Evolutionary conservation across 1,139 yeast genomes (phyloP), one percentile per base, ranked within the genome.

Genomic region (Diutina scorzettiae): DNA sequence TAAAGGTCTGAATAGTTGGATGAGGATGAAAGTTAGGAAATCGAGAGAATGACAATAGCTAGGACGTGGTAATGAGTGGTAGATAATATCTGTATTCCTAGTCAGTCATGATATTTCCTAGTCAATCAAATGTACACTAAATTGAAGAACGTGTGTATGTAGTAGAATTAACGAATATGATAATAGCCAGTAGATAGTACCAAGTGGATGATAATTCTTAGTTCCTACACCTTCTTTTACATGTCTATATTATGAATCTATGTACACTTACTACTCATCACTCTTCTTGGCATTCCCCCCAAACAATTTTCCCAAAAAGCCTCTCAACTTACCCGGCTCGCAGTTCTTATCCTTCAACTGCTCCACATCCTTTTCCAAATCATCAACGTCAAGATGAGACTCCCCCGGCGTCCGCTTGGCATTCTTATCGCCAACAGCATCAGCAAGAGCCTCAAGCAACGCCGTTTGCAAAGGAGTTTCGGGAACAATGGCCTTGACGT

Each of bases 381-480:
- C 28, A 12, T 34, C 39, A n/a, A 34, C 16, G 24, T 34, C 39
- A 14, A 34, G 16, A 14, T 34, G 17, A 23, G 29, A 5, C 14
- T 34, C 20, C 5, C 28, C 39, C 12, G 27, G 39, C 3, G 79
- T 67, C 49, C 91, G 68, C 51, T 75, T 82, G 3, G 98, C 97
- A 25, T 71, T 72, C 40, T 68, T 68, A 57, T 91, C 99, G 46
- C 83, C 78, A 44, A 82, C 73, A 3, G 95, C 81, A 56, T 86
- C 96, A 1, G 99, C 98, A 48, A 91, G 70, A 0, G 96, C 96
- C 58, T 93, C 99, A 53, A 93, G 70, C 45, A 91, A 66, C n/a
- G 94, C 94, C 8, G 79, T 79, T 59, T 91, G 96, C 2, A 91
- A 81, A n/a, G 91, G 85, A 16, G 86, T 81, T 45, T 73, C 73